Base-by-base conservation (phyloP, 495 filamentous ascomycete species). In the Podospora pseudoanserina region DNA sequence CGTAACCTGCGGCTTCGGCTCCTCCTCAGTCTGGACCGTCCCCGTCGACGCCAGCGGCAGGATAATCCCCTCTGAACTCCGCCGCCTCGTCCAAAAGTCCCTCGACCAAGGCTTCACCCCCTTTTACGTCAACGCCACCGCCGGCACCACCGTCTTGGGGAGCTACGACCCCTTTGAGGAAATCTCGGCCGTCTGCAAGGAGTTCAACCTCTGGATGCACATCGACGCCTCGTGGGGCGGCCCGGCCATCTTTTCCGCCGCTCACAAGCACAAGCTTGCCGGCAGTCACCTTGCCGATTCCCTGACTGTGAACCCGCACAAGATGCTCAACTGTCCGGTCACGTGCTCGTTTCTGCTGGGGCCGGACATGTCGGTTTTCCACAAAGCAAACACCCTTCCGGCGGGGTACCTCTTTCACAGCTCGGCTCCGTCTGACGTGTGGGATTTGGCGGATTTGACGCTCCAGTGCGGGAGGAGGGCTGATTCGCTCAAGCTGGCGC, bases 111-210 rank as follows among this genome's bases (percentile, higher is more conserved):
- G 91, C 54, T 85, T 86, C 65, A 94, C 91, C 5, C 94, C 95
- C 0, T 92, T 99, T 72, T 99, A 94, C 79, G 92, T 97, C 74
- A 97, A 97, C 74, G 91, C 94, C 4, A 97, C 94, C 1, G 94
- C 95, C 4, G 94, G 94, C 20, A 97, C 95, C 18, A 99, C 95
- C 3, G 95, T 97, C 11, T 79, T 94, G 67, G 95, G 94, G 20
- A 92, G 91, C 16, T 99, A 90, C 76, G 94, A 97, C 76, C 92
- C 91, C 2, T 88, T 97, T 69, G 75, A 82, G 23, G 85, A 82
- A 15, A 90, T 97, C 68, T 84, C 89, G 1, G 84, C 83, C 30
- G 82, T 97, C 18, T 96, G 93, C 81, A 77, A 84, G 62, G 83
- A 84, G 68, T 81, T 92, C 72, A 85, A 86, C 39, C 80, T 98